Conservation (phyloP, 257 asterid genomes). For the Ocimum tenuiflorum region DNA sequence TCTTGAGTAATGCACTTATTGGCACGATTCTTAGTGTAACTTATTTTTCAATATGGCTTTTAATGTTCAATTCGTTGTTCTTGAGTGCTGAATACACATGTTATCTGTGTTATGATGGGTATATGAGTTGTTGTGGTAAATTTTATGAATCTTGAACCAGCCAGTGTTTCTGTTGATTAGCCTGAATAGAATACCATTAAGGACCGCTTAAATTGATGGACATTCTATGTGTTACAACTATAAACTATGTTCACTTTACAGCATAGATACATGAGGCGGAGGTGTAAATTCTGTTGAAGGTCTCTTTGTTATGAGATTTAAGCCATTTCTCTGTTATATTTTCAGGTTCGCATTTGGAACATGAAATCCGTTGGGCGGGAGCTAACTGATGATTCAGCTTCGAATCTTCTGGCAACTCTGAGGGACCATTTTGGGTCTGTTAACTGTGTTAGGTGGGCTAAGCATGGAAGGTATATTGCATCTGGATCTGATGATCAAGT, state of each 20-base stretch:
- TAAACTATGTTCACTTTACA: not conserved
- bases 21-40: not conserved
- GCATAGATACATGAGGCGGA: not conserved
- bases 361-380: constrained; percentile 73
- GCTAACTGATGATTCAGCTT: constrained; percentile 45
- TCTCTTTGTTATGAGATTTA: not conserved
- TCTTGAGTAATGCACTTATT: constrained; percentile 10
- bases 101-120: not conserved
- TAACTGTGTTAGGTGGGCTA: constrained; percentile 98
- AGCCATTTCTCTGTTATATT: constrained; percentile 10
- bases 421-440: constrained; percentile 98
- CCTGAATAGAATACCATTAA: not conserved
- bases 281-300: not conserved
- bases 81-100: not conserved
- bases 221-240: not conserved
- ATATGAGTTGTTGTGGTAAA: not conserved
- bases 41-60: not conserved
- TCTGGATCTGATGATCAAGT: constrained; percentile 99
- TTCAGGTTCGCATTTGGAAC: constrained; percentile 96
- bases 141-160: not conserved
- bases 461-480: constrained; percentile 86
- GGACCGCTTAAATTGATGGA: not conserved
- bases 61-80: not conserved
- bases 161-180: not conserved
- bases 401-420: constrained; percentile 80